These are phyloP conservation scores for Glycine latifolia DNA, from an alignment of 306 rosid species.

Conservation along the genomic window DNA sequence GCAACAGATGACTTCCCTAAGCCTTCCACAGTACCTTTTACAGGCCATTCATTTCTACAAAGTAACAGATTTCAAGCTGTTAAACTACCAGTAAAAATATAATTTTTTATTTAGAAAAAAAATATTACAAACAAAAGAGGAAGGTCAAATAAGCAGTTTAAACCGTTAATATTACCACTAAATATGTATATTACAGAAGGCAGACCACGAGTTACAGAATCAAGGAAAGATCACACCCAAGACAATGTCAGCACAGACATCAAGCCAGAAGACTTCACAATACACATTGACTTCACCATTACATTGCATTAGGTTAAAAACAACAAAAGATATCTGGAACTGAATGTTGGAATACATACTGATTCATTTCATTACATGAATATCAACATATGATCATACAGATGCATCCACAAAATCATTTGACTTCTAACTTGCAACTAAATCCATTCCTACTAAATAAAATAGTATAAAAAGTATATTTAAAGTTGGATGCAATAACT, in stretches of 20 bases:
- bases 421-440: neutral
- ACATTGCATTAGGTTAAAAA: too few species aligned
- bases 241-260: too few species aligned
- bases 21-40: slow-evolving; percentile 64
- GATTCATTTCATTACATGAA: neutral
- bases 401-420: neutral
- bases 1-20: slow-evolving; percentile 57
- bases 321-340: neutral
- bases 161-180: neutral
- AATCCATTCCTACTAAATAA: neutral
- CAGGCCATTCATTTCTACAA: slow-evolving; percentile 77
- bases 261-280: neutral
- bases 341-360: neutral
- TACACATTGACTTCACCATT: neutral
- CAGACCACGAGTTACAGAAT: too few species aligned
- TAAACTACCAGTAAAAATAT: too few species aligned
- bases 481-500: slow-evolving; percentile 1
- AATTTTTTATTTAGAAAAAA: too few species aligned
- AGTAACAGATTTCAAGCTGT: neutral
- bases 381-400: neutral
- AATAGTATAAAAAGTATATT: neutral
- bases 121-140: neutral
- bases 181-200: too few species aligned
- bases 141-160: slow-evolving; percentile 8
- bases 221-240: too few species aligned